A percentile compares a stretch with the other conserved stretches of the same genome.
Conservation (phyloP, 768 basidiomycete genomes). For the Boletus tomentosulus region DNA sequence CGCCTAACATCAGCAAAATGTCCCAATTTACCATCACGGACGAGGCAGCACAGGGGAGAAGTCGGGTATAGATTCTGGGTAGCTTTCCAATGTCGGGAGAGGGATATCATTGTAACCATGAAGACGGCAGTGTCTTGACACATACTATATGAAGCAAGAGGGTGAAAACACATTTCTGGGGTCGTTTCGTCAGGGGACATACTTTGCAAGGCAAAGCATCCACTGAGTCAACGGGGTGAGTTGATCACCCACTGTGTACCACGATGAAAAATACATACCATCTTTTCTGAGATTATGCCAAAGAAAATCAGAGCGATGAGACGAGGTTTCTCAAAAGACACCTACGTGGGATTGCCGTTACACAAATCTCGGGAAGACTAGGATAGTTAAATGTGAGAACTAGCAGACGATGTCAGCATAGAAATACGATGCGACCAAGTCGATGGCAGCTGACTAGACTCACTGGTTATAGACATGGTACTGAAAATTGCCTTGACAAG, state of each 20-base stretch:
- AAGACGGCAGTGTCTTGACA: slow-evolving; percentile 7
- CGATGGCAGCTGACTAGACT: not conserved
- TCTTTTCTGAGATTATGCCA: not conserved
- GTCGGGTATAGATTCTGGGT: slow-evolving; percentile 4
- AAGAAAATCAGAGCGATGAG: not conserved
- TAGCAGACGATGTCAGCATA: not conserved
- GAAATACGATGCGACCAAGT: not conserved
- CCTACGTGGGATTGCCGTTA: not conserved
- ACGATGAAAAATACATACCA: not conserved
- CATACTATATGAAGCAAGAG: not conserved
- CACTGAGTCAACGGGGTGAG: slow-evolving; percentile 1
- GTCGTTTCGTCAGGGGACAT: not conserved
- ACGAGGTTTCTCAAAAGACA: not conserved
- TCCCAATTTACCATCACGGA: slow-evolving; percentile 11
- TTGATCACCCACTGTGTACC: not conserved
- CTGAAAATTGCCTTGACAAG: not conserved
- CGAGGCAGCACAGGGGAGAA: slow-evolving; percentile 3
- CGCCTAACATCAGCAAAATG: not conserved
- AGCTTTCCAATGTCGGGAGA: slow-evolving; percentile 5
- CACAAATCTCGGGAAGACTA: slow-evolving; percentile 1
- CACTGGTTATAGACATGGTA: not conserved
- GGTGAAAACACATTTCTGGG: not conserved
- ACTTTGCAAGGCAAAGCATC: slow-evolving; percentile 4
- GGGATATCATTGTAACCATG: slow-evolving; percentile 1
- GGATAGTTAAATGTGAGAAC: not conserved